Base-by-base conservation (phyloP, 192 early-diverging fungal species). In the Coemansia sp. region DNA sequence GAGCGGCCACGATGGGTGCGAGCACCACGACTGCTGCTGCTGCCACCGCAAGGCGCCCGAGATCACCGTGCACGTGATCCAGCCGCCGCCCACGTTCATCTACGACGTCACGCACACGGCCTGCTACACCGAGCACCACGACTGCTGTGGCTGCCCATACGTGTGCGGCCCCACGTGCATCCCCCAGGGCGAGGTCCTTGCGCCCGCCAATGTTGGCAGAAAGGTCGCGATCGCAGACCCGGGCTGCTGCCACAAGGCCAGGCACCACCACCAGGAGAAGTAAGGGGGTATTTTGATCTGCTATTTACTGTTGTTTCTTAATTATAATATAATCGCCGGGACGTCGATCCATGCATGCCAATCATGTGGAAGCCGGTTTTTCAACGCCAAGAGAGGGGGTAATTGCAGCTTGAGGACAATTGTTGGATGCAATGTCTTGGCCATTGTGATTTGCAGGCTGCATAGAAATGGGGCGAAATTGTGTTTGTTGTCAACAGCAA, bases 91-190 rank as follows among this genome's bases (percentile, higher is more conserved):
- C 14, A 81, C 78, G 15, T 81, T 60, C 44, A 75, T 81, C 60
- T 81, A 81, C 70, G 78, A 81, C 16, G 63, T 81, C 16, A 81
- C 78, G 0, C 78, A 81, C 53, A 81, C 78, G 1, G 78, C 78
- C 14, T 70, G 66, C 64, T 81, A 81, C 67, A 75, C 73, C 16
- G 78, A 81, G 69, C 78, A 81, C 78, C 67, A 63, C n/a, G 78
- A 81, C 59, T 75, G 78, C 56, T 75, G 73, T 57, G 66, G 70
- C 14, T 75, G 73, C 45, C 69, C 73, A 14, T 81, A 75, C 34
- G 78, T 81, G n/a, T 81, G 78, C 36, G 78, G 78, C 46, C 78
- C 78, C 7, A 75, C 73, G 0, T 81, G 78, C n/a, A 72, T 81
- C 20, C 78, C 78, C 0, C 78, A 81, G 60, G 78, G 78, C 14